Evolutionary conservation across 116 monocot species (phyloP), one percentile per base, ranked within the genome.

Genomic region (Iris pallida): DNA sequence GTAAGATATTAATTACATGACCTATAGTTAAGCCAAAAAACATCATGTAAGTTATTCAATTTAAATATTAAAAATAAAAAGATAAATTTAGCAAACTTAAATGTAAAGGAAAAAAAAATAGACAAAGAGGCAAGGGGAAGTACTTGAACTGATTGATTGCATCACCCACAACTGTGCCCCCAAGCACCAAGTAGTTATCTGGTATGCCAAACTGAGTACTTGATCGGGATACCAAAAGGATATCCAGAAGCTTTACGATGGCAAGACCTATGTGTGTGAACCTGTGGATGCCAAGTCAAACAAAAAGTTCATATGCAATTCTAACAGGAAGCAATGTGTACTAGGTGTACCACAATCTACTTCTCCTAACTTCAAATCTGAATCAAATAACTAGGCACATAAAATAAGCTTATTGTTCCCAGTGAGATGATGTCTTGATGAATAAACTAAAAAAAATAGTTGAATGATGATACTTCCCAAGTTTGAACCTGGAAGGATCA

Each of bases 131-230:
- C 30, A 30, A 30, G 12, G 47, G 42, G 74, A 68, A 65, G 66
- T 92, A 92, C 92, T 88, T 92, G 78, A 92, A 92, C 75, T 92
- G 92, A 73, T 81, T 88, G n/a, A 92, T 74, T 42, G 92, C 75
- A 73, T 88, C 88, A 20, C 81, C 68, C 8, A 86, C 59, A 70
- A 86, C 83, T 69, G 92, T 88, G 18, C 92, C n/a, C n/a, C n/a
- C 81, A 40, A 92, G 76, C 20, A 92, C 85, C 81, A 88, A 75
- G 69, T 83, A 81, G 56, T 79, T 83, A 66, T 92, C 88, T 12
- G 88, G 71, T 63, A 92, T 88, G 53, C 80, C 83, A 64, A 83
- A 77, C 12, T 57, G 68, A 65, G 71, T 42, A 68, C 88, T 83
- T 71, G 59, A 59, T 13, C 75, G 66, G 55, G 88, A 79, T 45